Conservation (phyloP, 108 stramenopile species). For the Parmales sp. region DNA sequence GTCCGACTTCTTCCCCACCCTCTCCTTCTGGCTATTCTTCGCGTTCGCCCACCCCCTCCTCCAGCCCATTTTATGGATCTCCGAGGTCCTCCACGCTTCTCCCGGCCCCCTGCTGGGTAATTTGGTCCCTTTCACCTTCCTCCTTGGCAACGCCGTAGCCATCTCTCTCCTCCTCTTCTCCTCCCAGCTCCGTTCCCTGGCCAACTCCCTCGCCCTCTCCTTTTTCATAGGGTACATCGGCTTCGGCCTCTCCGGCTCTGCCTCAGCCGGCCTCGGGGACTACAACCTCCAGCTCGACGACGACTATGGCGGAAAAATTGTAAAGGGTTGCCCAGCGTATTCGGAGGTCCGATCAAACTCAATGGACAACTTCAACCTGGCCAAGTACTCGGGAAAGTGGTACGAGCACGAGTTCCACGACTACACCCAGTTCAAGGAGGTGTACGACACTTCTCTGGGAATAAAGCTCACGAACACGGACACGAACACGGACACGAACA, state of each 20-base stretch:
- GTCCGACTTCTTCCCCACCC: constrained; percentile 58
- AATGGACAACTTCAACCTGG: constrained; percentile 75
- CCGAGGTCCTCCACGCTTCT: constrained; percentile 73
- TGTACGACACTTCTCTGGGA: constrained; percentile 79
- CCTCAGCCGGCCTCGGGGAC: constrained; percentile 63
- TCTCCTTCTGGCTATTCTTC: constrained; percentile 89
- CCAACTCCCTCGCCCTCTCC: constrained; percentile 57
- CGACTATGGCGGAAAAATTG: constrained; percentile 58
- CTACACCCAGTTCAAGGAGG: constrained; percentile 88
- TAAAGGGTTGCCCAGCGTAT: constrained; percentile 76
- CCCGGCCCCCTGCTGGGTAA: constrained; percentile 60
- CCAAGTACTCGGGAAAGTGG: constrained; percentile 79
- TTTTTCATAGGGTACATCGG: constrained; percentile 69
- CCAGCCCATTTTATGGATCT: constrained; percentile 75
- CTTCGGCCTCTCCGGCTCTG: constrained; percentile 67
- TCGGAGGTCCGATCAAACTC: constrained; percentile 60
- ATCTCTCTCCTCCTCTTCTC: constrained; percentile 17
- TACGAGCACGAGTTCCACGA: constrained; percentile 86
- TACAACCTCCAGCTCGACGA: constrained; percentile 79
- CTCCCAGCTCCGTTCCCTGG: constrained; percentile 46
- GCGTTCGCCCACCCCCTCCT: constrained; percentile 75
- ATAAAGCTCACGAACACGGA: constrained; percentile 53
- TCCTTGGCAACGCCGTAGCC: constrained; percentile 53
- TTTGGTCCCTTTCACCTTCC: constrained; percentile 60
- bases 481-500: not conserved